Evolutionary conservation across 176 grass and related monocot species (phyloP), one percentile per base, ranked within the genome.

Genomic region (Puccinellia tenuiflora): DNA sequence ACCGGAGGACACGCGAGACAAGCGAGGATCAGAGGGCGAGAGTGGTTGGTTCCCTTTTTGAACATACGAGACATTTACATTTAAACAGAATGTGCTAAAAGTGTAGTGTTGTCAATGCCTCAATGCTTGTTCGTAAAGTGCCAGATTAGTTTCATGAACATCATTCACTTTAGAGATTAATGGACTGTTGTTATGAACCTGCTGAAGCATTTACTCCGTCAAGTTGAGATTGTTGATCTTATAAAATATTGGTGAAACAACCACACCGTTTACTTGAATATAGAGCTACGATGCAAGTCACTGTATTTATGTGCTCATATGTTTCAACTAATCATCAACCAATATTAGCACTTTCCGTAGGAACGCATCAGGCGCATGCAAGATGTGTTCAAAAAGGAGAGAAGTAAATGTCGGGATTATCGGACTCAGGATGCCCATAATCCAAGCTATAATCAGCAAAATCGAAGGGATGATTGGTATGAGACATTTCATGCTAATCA

Each of bases 331-430:
- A 42, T 81, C 62, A 25, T 85, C 65, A 86, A 17, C 65, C 54
- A 80, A 82, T 28, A 68, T 5, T 84, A 76, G 62, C 76, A 51
- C 17, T 61, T 83, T 64, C 61, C 76, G 68, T 90, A 96, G 93
- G 93, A 92, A 88, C 81, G 77, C 68, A 96, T 96, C 86, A 82
- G 80, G 47, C 83, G 52, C 46, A 90, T 92, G 93, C 93, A 96
- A 79, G 81, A 83, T 63, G 86, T 87, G 63, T 96, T 96, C 57
- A 85, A 85, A 67, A 92, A 83, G 83, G 93, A 96, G 80, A 90
- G 93, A 80, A 83, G 75, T 68, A 96, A 96, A 73, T 85, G 80
- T 17, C 79, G 63, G 79, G 86, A 90, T 50, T 83, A 92, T 84
- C 79, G 87, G 42, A 72, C 76, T 45, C 81, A 76, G 85, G 88